Conservation (phyloP, 1,284 basidiomycete genomes). For the Polyporus tsugae region DNA sequence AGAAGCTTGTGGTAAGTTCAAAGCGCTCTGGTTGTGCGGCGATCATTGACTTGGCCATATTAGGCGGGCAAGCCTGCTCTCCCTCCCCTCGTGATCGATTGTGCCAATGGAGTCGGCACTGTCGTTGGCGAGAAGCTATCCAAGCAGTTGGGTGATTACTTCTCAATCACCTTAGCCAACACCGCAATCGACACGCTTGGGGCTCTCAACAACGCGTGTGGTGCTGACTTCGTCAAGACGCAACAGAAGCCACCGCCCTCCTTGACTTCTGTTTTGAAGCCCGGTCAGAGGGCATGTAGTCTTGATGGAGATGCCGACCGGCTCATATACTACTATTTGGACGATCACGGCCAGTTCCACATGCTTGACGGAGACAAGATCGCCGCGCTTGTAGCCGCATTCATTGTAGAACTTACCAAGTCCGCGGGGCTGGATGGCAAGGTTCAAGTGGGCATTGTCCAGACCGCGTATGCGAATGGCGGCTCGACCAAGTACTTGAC, state of each 20-base stretch:
- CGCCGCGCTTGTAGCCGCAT: conserved; percentile 91
- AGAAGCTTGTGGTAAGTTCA: conserved; percentile 81
- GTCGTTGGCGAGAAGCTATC: conserved; percentile 69
- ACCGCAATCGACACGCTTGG: conserved; percentile 72
- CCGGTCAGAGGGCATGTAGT: conserved; percentile 87
- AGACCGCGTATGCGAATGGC: conserved; percentile 99
- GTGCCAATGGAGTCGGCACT: conserved; percentile 97
- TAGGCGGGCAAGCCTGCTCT: conserved; percentile 70
- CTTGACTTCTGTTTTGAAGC: conserved; percentile 63
- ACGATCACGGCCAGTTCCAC: conserved; percentile 82
- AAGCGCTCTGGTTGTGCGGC: background rate
- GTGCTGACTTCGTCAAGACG: conserved; percentile 98
- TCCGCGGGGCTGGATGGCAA: conserved; percentile 78
- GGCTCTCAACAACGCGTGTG: conserved; percentile 88
- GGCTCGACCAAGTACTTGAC: conserved; percentile 93
- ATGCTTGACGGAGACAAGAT: conserved; percentile 99
- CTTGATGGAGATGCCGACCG: conserved; percentile 99
- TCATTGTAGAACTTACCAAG: conserved; percentile 91
- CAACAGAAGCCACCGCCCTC: conserved; percentile 85
- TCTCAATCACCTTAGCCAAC: conserved; percentile 73
- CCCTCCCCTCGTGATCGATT: conserved; percentile 85
- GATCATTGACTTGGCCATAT: conserved; percentile 15
- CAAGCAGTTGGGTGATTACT: conserved; percentile 60
- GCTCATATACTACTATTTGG: conserved; percentile 93
- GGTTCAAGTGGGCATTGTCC: conserved; percentile 91